phyloP scores from a whole-genome alignment of 1,284 basidiomycete species.

The Moesziomyces sp. region DNA sequence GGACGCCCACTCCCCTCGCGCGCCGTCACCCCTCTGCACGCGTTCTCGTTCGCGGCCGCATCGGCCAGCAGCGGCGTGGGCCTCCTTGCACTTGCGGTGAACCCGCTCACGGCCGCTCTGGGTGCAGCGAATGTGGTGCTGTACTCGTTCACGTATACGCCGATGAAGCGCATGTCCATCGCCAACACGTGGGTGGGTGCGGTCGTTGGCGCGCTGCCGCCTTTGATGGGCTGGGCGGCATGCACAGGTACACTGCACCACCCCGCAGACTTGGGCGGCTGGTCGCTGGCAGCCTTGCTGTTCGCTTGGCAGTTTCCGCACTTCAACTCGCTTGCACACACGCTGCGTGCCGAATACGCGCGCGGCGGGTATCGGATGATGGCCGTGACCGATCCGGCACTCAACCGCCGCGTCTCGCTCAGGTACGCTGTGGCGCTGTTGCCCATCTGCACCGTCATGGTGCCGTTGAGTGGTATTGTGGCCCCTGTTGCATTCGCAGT shows the following conservation, averaged over 20 bases:
- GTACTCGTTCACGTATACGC: constrained; percentile 93
- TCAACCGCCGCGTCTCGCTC: constrained; percentile 86
- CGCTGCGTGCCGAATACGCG: constrained; percentile 88
- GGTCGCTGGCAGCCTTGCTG: constrained; percentile 70
- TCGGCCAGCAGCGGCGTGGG: constrained; percentile 82
- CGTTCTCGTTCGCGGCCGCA: constrained; percentile 78
- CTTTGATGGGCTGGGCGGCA: constrained; percentile 98
- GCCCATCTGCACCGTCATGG: constrained; percentile 82
- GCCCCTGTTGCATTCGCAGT: constrained; percentile 76
- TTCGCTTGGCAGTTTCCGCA: constrained; percentile 99
- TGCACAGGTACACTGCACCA: constrained; percentile 84
- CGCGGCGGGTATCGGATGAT: constrained; percentile 95
- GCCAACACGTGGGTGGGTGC: constrained; percentile 95
- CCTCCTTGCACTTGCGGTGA: constrained; percentile 85
- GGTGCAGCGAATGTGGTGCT: constrained; percentile 86
- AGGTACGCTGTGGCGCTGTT: constrained; percentile 83
- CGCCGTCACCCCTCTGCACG: constrained; percentile 84
- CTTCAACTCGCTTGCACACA: constrained; percentile 92
- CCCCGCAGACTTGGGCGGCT: constrained; percentile 65
- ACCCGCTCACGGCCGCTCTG: constrained; percentile 85
- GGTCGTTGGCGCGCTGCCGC: constrained; percentile 90
- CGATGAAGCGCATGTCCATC: constrained; percentile 88
- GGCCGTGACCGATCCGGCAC: constrained; percentile 79
- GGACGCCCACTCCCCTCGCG: constrained; percentile 87
- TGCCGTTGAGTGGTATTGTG: constrained; percentile 59